Conservation (phyloP, 1,284 basidiomycete genomes). For the Fomitopsis betulina region DNA sequence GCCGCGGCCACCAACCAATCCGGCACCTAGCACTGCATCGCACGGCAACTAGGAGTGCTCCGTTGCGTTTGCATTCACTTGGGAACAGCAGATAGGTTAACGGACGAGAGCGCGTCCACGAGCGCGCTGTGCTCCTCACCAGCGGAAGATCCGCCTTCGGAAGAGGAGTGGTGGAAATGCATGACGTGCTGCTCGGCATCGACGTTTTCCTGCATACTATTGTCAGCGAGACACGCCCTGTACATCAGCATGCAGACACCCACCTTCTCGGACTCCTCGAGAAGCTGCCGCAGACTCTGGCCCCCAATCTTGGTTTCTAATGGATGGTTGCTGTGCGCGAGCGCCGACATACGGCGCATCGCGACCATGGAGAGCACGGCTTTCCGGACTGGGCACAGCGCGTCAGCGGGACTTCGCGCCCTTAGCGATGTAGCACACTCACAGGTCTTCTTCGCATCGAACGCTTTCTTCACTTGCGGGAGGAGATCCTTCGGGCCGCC, state of each 20-base stretch:
- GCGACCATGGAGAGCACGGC: conserved; percentile 85
- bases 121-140: conserved; percentile 15
- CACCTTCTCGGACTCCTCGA: conserved; percentile 77
- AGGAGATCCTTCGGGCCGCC: conserved; percentile 78
- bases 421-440: conserved; percentile 26
- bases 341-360: conserved; percentile 70
- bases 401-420: background rate
- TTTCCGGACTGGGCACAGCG: conserved; percentile 63
- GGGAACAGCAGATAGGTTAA: conserved; percentile 8
- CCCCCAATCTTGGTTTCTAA: conserved; percentile 47
- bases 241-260: conserved; percentile 12
- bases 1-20: background rate
- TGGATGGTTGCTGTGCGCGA: conserved; percentile 38
- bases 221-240: background rate
- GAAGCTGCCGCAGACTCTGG: conserved; percentile 65
- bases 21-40: background rate
- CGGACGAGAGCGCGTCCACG: conserved; percentile 15
- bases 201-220: conserved; percentile 23
- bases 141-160: background rate
- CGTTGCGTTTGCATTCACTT: background rate
- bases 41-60: background rate
- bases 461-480: conserved; percentile 84
- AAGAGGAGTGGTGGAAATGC: conserved; percentile 39
- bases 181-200: conserved; percentile 37
- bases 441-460: conserved; percentile 87